These are phyloP conservation scores for Vitis labrusca DNA, from an alignment of 164 flowering plant genomes.

Conservation along the genomic window DNA sequence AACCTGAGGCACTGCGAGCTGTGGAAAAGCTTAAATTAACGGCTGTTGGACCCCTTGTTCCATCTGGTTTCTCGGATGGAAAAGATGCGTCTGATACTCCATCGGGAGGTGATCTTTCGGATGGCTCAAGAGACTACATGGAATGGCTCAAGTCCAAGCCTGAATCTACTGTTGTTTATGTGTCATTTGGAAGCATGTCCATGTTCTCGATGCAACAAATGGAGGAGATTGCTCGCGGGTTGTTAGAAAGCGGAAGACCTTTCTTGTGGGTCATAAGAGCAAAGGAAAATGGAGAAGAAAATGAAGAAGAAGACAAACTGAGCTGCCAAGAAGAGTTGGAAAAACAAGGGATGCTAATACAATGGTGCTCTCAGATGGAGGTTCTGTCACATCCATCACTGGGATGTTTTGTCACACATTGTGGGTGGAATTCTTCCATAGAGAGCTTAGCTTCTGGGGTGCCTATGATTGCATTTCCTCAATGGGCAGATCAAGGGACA, in stretches of 20 bases:
- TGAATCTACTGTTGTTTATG: not conserved
- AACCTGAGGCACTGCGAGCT: not conserved
- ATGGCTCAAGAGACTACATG: not conserved
- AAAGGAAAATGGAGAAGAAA: not conserved
- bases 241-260: not conserved
- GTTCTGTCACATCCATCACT: conserved; percentile 35
- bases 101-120: not conserved
- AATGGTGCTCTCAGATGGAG: conserved; percentile 27
- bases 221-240: not conserved
- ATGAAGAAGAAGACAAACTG: conserved; percentile 1
- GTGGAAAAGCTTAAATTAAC: not conserved
- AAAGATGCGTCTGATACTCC: not conserved
- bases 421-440: conserved; percentile 47
- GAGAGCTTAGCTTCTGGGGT: conserved; percentile 32
- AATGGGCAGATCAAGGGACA: conserved; percentile 36
- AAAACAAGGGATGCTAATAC: not conserved
- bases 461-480: conserved; percentile 38
- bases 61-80: not conserved
- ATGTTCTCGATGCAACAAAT: not conserved
- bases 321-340: not conserved
- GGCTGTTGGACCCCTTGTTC: not conserved
- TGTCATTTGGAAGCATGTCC: not conserved
- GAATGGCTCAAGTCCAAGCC: not conserved
- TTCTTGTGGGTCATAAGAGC: not conserved
- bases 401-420: conserved; percentile 45